These are phyloP conservation scores for Saprolegnia parasitica DNA, from an alignment of 352 stramenopile species.

Conservation along the genomic window DNA sequence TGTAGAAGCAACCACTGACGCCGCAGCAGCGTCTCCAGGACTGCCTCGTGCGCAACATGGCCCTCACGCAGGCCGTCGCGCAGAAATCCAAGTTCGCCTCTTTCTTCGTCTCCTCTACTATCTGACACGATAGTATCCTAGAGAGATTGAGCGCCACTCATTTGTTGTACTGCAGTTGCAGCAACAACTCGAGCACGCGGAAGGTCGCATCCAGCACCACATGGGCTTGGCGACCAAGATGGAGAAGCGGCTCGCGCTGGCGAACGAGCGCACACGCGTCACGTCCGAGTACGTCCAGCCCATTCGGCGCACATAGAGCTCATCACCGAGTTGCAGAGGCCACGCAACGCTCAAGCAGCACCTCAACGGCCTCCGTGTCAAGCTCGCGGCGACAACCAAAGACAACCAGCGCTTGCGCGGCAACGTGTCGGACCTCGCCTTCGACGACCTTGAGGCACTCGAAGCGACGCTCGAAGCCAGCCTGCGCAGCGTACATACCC, in stretches of 20 bases:
- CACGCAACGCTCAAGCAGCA: slow-evolving; percentile 31
- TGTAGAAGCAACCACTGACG: neutral
- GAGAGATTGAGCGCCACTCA: neutral
- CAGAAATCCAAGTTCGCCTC: slow-evolving; percentile 12
- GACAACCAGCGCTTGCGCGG: slow-evolving; percentile 30
- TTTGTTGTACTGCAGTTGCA: slow-evolving; percentile 5
- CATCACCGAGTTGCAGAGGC: slow-evolving; percentile 10
- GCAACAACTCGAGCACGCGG: neutral
- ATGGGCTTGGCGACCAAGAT: neutral
- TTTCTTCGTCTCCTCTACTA: neutral
- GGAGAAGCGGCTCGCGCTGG: slow-evolving; percentile 38
- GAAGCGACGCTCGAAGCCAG: slow-evolving; percentile 34
- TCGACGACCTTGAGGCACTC: slow-evolving; percentile 45
- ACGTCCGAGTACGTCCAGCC: slow-evolving; percentile 30
- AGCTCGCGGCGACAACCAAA: slow-evolving; percentile 34
- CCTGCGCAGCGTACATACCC: slow-evolving; percentile 35
- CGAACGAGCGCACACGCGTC: slow-evolving; percentile 35
- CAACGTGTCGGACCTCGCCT: slow-evolving; percentile 32
- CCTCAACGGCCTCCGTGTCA: slow-evolving; percentile 32
- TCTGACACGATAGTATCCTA: too few species aligned
- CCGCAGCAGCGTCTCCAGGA: slow-evolving; percentile 7
- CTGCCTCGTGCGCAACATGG: slow-evolving; percentile 14
- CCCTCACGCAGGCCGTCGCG: neutral
- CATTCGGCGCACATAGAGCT: neutral
- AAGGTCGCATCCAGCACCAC: neutral